Evolutionary conservation across 2,329 filamentous ascomycete genomes (phyloP).

Genomic region (Ophiostoma piceae): DNA sequence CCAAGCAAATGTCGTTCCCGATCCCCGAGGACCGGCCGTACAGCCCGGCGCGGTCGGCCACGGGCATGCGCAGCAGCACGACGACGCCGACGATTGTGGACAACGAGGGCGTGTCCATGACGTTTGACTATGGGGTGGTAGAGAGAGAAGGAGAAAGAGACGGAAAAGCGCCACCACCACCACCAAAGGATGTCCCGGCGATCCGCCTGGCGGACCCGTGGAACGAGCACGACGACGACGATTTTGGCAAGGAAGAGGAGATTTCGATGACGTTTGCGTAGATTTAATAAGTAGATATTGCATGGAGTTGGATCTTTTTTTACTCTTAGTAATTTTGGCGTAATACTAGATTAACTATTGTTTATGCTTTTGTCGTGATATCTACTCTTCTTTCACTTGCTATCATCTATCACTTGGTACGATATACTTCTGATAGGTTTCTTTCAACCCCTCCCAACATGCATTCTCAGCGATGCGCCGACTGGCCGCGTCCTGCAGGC

Average conservation of each 20-base stretch:
- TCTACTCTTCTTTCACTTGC: too few species aligned
- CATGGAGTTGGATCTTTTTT: background rate
- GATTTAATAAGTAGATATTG: background rate
- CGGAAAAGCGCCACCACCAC: constrained; percentile 31
- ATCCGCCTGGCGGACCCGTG: constrained; percentile 58
- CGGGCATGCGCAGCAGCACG: constrained; percentile 1
- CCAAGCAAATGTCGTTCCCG: constrained; percentile 12
- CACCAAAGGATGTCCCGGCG: constrained; percentile 42
- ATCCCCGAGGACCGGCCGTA: constrained; percentile 8
- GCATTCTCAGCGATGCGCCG: too few species aligned
- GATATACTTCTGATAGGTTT: too few species aligned
- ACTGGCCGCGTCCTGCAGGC: too few species aligned
- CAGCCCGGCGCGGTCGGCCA: background rate
- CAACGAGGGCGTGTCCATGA: constrained; percentile 60
- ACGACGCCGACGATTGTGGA: constrained; percentile 29
- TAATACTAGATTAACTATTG: too few species aligned
- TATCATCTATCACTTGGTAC: too few species aligned
- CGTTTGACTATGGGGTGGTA: constrained; percentile 60
- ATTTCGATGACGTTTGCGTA: constrained; percentile 78
- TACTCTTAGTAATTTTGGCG: background rate
- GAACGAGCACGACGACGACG: constrained; percentile 62
- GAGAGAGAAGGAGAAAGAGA: too few species aligned
- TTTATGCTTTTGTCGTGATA: too few species aligned
- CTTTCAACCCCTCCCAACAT: too few species aligned
- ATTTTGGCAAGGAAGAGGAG: constrained; percentile 67